A percentile compares a stretch with the other conserved stretches of the same genome.
Conservation (phyloP, 345 rosid genomes). For the Salix viminalis region DNA sequence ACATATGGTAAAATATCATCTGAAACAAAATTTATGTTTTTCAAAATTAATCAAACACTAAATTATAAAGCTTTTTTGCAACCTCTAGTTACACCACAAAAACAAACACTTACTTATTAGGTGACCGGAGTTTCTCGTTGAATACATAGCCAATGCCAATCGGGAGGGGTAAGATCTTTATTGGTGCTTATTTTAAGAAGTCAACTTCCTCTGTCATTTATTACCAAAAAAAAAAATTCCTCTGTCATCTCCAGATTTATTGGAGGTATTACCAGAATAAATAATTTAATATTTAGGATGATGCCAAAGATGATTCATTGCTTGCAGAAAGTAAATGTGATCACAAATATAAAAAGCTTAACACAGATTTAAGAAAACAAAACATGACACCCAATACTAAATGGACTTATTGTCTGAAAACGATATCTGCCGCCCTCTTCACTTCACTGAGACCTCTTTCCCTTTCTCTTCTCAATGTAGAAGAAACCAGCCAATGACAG, state of each 20-base stretch:
- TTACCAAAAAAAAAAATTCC: too few species aligned
- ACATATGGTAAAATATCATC: too few species aligned
- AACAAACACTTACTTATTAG: too few species aligned
- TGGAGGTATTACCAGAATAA: neutral
- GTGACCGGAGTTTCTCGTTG: too few species aligned
- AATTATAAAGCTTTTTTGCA: too few species aligned
- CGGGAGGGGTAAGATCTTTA: neutral
- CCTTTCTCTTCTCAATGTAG: constrained; percentile 49
- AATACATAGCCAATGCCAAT: too few species aligned
- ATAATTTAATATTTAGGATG: neutral
- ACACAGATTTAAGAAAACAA: neutral
- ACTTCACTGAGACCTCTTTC: constrained; percentile 19
- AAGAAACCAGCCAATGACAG: constrained; percentile 51
- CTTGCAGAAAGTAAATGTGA: neutral
- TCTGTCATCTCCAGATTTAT: neutral
- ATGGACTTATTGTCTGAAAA: neutral
- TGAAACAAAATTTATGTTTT: too few species aligned
- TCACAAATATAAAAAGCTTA: neutral
- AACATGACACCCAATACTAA: neutral
- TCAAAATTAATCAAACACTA: too few species aligned
- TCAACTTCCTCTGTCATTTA: neutral
- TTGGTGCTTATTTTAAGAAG: neutral
- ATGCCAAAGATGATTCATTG: too few species aligned
- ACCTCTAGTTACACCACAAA: too few species aligned
- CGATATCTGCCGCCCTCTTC: neutral